Conservation (phyloP, 2,329 filamentous ascomycete species). For the Talaromyces atroroseus region DNA sequence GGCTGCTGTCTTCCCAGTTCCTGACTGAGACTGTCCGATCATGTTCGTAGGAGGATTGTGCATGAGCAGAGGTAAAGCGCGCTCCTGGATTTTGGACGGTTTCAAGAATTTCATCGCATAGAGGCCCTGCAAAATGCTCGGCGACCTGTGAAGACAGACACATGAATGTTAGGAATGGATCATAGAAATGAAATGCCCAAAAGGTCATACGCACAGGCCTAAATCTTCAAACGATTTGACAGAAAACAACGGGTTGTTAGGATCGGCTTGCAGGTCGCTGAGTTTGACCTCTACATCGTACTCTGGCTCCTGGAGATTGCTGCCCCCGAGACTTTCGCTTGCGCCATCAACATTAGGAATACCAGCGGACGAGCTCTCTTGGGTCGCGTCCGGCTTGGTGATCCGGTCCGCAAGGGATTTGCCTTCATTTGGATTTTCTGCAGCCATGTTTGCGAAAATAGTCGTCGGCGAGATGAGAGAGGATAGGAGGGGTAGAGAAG, state of each 20-base stretch:
- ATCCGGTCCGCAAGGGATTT: conserved; percentile 47
- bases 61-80: conserved; percentile 83
- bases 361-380: conserved; percentile 10
- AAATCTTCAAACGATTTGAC: conserved; percentile 79
- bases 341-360: conserved; percentile 33
- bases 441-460: conserved; percentile 30
- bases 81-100: conserved; percentile 97
- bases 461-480: not conserved
- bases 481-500: conserved; percentile 10
- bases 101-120: conserved; percentile 81
- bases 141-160: conserved; percentile 36
- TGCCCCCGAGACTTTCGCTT: conserved; percentile 37
- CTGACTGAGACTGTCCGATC: conserved; percentile 98
- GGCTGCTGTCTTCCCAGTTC: conserved; percentile 94
- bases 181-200: not conserved
- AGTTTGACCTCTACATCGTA: conserved; percentile 91
- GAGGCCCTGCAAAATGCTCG: conserved; percentile 69
- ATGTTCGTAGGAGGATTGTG: conserved; percentile 83
- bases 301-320: conserved; percentile 61
- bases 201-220: conserved; percentile 62
- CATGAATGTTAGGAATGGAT: not conserved
- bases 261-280: conserved; percentile 79
- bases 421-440: conserved; percentile 29
- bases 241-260: conserved; percentile 81
- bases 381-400: conserved; percentile 34